Percentiles rank a stretch among this genome's conserved stretches.
Conservation (phyloP, 2,329 filamentous ascomycete species). For the Calonectria henricotiae region DNA sequence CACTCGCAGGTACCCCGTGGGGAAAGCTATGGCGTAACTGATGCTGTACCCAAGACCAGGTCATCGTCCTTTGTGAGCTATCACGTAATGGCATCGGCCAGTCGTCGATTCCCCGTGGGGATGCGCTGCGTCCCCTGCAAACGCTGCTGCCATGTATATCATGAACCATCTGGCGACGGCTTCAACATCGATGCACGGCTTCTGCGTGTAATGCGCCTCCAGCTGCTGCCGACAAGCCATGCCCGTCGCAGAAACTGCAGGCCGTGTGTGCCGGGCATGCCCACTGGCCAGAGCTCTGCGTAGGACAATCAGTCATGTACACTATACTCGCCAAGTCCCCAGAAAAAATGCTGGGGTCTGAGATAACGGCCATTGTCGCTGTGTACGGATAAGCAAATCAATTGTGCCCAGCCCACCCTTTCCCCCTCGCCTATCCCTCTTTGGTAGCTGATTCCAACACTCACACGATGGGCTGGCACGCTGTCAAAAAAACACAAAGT, state of each 20-base stretch:
- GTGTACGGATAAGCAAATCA: conserved; percentile 36
- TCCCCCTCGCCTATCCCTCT: conserved; percentile 17
- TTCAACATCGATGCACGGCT: neutral
- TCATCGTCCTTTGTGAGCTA: conserved; percentile 27
- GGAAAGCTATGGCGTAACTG: conserved; percentile 27
- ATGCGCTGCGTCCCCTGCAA: conserved; percentile 10
- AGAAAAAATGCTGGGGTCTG: conserved; percentile 16
- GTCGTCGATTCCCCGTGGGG: conserved; percentile 35
- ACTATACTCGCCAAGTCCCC: conserved; percentile 17
- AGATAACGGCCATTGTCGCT: conserved; percentile 31
- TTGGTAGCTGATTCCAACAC: conserved; percentile 13
- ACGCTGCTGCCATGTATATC: neutral
- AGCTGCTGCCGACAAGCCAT: neutral
- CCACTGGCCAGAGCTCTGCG: conserved; percentile 24
- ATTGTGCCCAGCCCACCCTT: conserved; percentile 30
- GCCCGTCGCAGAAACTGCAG: neutral
- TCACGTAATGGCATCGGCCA: conserved; percentile 37
- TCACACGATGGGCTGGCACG: conserved; percentile 30
- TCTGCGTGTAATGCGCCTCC: neutral
- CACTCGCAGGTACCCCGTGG: conserved; percentile 33
- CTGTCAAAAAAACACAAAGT: neutral
- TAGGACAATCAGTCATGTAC: neutral
- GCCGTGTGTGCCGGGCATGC: conserved; percentile 1
- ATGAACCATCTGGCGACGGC: neutral
- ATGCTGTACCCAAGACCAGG: conserved; percentile 25